These are phyloP conservation scores for Zhuliangozyma parablackwelliae DNA, from an alignment of 1,139 yeast species.

Conservation along the genomic window DNA sequence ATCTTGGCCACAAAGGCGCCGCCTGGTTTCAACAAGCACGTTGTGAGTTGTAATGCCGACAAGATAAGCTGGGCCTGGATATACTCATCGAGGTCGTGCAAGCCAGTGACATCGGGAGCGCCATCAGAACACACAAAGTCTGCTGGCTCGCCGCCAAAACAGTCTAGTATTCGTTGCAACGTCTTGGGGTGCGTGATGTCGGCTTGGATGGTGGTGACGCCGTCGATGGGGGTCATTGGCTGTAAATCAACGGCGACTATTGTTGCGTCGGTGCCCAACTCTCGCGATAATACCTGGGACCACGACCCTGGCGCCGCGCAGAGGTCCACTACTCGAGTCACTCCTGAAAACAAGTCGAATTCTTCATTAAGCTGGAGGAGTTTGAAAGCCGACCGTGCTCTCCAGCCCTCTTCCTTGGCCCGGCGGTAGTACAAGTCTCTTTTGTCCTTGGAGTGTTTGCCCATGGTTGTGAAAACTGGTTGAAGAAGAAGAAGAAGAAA, in stretches of 20 bases:
- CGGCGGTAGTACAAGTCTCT: conserved; percentile 84
- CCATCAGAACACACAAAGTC: conserved; percentile 97
- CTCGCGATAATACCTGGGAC: conserved; percentile 90
- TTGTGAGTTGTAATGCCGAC: conserved; percentile 86
- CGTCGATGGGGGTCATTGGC: conserved; percentile 92
- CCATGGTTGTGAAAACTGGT: conserved; percentile 47
- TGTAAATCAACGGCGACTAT: conserved; percentile 94
- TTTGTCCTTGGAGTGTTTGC: conserved; percentile 92
- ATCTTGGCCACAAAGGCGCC: conserved; percentile 95
- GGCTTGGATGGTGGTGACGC: conserved; percentile 87
- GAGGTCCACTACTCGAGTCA: conserved; percentile 83
- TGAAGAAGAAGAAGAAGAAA: background rate
- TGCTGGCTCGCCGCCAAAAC: conserved; percentile 88
- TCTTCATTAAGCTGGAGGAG: conserved; percentile 85
- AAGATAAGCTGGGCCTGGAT: conserved; percentile 91
- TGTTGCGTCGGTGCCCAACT: conserved; percentile 54
- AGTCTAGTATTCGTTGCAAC: conserved; percentile 62
- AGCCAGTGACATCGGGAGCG: conserved; percentile 97
- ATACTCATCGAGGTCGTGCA: conserved; percentile 94
- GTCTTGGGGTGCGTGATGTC: conserved; percentile 96
- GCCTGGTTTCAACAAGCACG: conserved; percentile 81
- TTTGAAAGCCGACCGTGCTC: conserved; percentile 95
- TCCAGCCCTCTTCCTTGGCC: conserved; percentile 96
- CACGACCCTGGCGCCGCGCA: conserved; percentile 99
- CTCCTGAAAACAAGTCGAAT: conserved; percentile 71